Base-by-base conservation (phyloP, 108 stramenopile species). In the Cylindrotheca closterium region DNA sequence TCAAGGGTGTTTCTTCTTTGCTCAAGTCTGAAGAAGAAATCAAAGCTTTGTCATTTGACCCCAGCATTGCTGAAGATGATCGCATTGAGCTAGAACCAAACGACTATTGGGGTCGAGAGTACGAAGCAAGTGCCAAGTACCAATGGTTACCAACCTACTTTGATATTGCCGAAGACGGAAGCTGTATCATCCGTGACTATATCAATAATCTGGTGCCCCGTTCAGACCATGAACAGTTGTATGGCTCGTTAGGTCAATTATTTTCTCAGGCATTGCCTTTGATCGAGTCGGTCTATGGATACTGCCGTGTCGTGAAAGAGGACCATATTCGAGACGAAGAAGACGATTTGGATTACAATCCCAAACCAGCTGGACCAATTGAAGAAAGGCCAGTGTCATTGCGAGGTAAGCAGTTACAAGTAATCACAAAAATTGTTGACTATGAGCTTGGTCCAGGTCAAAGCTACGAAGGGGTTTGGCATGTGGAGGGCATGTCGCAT, bases 391-490 rank as follows among this genome's bases (percentile, higher is more conserved):
- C 19, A 1, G 1, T 52, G 15, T 15, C 19, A 1, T 52, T 52
- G 2, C 24, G 51, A 24, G 51, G 24, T 15, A 22, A 52, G 26
- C 18, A 52, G 1, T 23, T 52, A 52, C 70, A 63, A 33, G 70
- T 62, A 1, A 51, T 71, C 2, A 54, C 70, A 19, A 71, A 71
- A 52, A 71, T 71, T 4, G 63, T 71, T 1, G 70, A 71, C 29
- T 71, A 71, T 30, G 70, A 71, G 53, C 63, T 71, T 12, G 26
- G 26, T 2, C 18, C 50, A 3, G 70, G 70, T 1, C 21, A 69
- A 24, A 49, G 21, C 3, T 62, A 69, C 25, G 59, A 60, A 23
- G 68, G 68, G 26, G 68, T 69, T 17, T 69, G 68, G 68, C 68
- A 69, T n/a, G n/a, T n/a, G n/a, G n/a, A n/a, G n/a, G n/a, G n/a